phyloP scores from a whole-genome alignment of 2,329 filamentous ascomycete species.

The Hymenoscyphus fructigenus region DNA sequence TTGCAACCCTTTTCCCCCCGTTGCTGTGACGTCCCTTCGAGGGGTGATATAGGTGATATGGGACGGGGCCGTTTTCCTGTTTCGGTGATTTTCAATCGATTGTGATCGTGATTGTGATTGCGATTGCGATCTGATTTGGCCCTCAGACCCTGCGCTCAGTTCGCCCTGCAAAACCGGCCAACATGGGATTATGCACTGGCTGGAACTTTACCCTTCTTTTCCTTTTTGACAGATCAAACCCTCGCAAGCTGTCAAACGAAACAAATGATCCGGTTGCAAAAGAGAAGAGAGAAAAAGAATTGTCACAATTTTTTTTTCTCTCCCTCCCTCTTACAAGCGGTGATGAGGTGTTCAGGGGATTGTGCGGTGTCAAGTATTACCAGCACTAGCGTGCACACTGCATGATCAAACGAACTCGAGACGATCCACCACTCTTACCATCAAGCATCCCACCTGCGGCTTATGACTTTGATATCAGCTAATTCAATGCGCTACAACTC shows the following conservation, averaged over 20 bases:
- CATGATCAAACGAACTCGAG: conserved; percentile 7
- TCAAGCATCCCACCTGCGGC: background rate
- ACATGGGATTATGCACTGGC: conserved; percentile 1
- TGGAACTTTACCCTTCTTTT: background rate
- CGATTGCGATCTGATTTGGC: conserved; percentile 1
- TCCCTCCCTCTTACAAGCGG: conserved; percentile 4
- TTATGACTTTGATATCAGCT: background rate
- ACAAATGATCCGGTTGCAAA: background rate
- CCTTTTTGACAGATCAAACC: background rate
- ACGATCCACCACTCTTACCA: background rate
- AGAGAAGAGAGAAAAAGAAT: background rate
- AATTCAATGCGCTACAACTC: background rate
- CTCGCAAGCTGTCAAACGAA: background rate
- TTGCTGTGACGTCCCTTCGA: background rate
- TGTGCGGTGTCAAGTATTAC: conserved; percentile 2
- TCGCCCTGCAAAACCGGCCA: background rate
- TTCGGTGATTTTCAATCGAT: background rate
- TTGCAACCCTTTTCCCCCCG: background rate
- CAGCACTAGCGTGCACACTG: conserved; percentile 2
- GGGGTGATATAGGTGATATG: background rate
- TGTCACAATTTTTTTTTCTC: background rate
- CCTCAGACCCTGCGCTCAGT: conserved; percentile 8
- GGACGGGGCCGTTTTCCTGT: background rate
- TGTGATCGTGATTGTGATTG: background rate
- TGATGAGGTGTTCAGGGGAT: conserved; percentile 2